These are phyloP conservation scores for Schwanniomyces yamadae DNA, from an alignment of 805 yeast species.

Conservation along the genomic window DNA sequence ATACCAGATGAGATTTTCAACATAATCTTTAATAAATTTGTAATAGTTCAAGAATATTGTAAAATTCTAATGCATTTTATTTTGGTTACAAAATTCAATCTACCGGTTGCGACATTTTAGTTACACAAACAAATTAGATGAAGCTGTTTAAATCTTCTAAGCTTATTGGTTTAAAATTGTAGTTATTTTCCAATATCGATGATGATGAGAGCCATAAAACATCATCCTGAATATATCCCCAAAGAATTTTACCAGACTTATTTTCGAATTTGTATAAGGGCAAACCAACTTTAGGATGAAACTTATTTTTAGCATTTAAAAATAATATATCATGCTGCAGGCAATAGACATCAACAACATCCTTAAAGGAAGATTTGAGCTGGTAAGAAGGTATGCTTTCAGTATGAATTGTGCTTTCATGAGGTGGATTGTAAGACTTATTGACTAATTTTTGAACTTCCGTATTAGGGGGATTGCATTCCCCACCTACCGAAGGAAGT, in stretches of 20 bases:
- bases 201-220: slow-evolving; percentile 51
- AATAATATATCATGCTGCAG: slow-evolving; percentile 46
- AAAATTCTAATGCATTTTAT: neutral
- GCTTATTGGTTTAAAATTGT: slow-evolving; percentile 43
- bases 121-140: slow-evolving; percentile 2
- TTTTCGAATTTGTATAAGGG: slow-evolving; percentile 43
- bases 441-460: neutral
- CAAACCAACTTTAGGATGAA: slow-evolving; percentile 38
- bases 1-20: neutral
- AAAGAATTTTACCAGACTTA: slow-evolving; percentile 32
- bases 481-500: slow-evolving; percentile 13
- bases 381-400: slow-evolving; percentile 44
- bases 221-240: slow-evolving; percentile 60
- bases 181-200: slow-evolving; percentile 11
- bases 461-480: slow-evolving; percentile 5
- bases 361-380: slow-evolving; percentile 53
- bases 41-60: neutral
- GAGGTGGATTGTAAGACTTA: neutral
- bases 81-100: neutral
- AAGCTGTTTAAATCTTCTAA: slow-evolving; percentile 24
- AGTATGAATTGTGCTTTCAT: slow-evolving; percentile 11
- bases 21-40: neutral
- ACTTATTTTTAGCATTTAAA: slow-evolving; percentile 26
- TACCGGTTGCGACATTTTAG: neutral
- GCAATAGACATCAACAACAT: slow-evolving; percentile 66